Conservation (phyloP, 1,139 yeast species). For the Blastobotrys malaysiensis region DNA sequence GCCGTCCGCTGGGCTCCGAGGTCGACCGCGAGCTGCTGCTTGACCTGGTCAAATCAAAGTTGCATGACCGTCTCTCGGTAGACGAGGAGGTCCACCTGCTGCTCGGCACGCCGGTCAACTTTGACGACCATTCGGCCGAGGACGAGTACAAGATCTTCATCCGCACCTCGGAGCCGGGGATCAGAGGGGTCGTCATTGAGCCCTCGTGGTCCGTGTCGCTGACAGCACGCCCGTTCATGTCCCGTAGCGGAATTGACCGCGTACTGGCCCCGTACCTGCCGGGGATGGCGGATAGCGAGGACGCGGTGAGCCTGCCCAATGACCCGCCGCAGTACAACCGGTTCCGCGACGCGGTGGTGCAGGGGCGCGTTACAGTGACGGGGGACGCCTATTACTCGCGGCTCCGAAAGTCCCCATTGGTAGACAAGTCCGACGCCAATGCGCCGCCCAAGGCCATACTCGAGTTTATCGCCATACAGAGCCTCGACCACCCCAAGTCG, state of each 20-base stretch:
- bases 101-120: conserved; percentile 18
- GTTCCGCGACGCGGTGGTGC: conserved; percentile 19
- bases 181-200: conserved; percentile 19
- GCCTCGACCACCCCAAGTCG: conserved; percentile 19
- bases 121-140: conserved; percentile 7
- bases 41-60: conserved; percentile 13
- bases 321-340: not conserved
- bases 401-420: not conserved
- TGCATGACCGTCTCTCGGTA: conserved; percentile 20
- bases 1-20: conserved; percentile 20
- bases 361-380: conserved; percentile 16
- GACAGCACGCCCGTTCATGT: conserved; percentile 19
- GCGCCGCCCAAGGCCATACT: not conserved
- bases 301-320: conserved; percentile 12
- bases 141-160: conserved; percentile 16
- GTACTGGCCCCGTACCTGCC: conserved; percentile 20
- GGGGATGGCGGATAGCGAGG: conserved; percentile 20
- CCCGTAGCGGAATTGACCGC: conserved; percentile 18
- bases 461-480: conserved; percentile 17
- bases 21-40: conserved; percentile 17
- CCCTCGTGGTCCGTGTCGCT: conserved; percentile 16
- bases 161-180: conserved; percentile 22
- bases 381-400: conserved; percentile 7
- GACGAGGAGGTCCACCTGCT: conserved; percentile 21
- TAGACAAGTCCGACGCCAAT: not conserved